Conservation (phyloP, 2,329 filamentous ascomycete species). For the Colletotrichum chrysophilum region DNA sequence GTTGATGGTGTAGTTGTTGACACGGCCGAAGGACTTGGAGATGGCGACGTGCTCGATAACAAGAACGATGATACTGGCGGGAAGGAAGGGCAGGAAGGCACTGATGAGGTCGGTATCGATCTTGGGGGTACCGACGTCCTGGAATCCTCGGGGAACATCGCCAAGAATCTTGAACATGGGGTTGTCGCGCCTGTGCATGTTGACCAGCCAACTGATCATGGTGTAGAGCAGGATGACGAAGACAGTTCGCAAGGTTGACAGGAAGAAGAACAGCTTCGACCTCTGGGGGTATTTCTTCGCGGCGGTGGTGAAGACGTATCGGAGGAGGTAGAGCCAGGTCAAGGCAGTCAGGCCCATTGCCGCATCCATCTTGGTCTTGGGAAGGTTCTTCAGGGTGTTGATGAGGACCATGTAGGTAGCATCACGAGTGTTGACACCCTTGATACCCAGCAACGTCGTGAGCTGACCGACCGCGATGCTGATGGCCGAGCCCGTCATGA, state of each 20-base stretch:
- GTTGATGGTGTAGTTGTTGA: conserved; percentile 96
- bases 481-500: conserved; percentile 96
- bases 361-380: conserved; percentile 74
- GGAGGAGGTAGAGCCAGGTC: conserved; percentile 77
- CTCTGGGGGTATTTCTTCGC: conserved; percentile 73
- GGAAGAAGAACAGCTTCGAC: conserved; percentile 84
- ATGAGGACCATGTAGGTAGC: conserved; percentile 84
- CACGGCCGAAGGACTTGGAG: conserved; percentile 92
- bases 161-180: conserved; percentile 78
- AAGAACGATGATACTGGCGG: conserved; percentile 89
- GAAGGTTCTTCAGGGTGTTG: conserved; percentile 78
- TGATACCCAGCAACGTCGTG: conserved; percentile 80
- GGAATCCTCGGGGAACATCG: conserved; percentile 81
- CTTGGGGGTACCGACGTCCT: conserved; percentile 75
- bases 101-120: conserved; percentile 71
- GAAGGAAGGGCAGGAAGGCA: conserved; percentile 74
- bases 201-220: conserved; percentile 85
- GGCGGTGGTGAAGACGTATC: conserved; percentile 65
- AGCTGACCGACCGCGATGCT: conserved; percentile 88
- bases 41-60: conserved; percentile 97
- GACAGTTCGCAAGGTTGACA: conserved; percentile 86
- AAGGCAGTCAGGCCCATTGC: conserved; percentile 88
- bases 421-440: conserved; percentile 74
- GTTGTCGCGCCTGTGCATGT: conserved; percentile 67
- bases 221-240: conserved; percentile 94